A percentile compares a stretch with the other conserved stretches of the same genome.
phyloP scores from a whole-genome alignment of 2,329 filamentous ascomycete species.

The Alternaria hordeiaustralica region DNA sequence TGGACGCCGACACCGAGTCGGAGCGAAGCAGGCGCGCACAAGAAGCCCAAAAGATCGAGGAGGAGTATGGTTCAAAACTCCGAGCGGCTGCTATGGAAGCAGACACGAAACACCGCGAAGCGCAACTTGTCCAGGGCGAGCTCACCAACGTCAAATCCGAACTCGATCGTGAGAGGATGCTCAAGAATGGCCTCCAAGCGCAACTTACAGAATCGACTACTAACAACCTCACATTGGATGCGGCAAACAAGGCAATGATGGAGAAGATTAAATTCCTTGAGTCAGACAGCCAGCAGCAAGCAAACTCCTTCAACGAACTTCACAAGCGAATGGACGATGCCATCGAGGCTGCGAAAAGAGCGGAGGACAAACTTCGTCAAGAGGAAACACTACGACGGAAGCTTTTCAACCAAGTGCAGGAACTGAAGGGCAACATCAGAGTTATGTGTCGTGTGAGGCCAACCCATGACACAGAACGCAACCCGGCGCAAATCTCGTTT shows the following conservation, averaged over 20 bases:
- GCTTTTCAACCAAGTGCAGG: slow-evolving; percentile 96
- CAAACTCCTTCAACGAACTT: slow-evolving; percentile 81
- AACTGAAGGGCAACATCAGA: slow-evolving; percentile 96
- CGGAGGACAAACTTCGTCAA: slow-evolving; percentile 82
- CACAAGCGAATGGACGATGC: slow-evolving; percentile 82
- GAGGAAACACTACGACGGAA: slow-evolving; percentile 91
- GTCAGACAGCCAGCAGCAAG: slow-evolving; percentile 87
- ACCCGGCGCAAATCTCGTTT: slow-evolving; percentile 76
- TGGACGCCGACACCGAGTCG: slow-evolving; percentile 71
- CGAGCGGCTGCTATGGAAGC: slow-evolving; percentile 66
- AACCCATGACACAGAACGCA: slow-evolving; percentile 63
- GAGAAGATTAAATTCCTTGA: slow-evolving; percentile 89
- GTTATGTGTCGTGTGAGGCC: slow-evolving; percentile 97
- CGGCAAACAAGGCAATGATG: slow-evolving; percentile 74
- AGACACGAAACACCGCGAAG: slow-evolving; percentile 62
- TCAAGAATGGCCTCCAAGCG: slow-evolving; percentile 64
- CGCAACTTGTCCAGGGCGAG: slow-evolving; percentile 57
- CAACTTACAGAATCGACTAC: slow-evolving; percentile 54
- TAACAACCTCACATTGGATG: slow-evolving; percentile 67
- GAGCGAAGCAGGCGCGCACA: slow-evolving; percentile 64
- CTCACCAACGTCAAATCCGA: slow-evolving; percentile 56
- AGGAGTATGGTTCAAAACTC: slow-evolving; percentile 60
- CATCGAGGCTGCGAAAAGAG: slow-evolving; percentile 69
- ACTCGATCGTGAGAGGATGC: slow-evolving; percentile 64
- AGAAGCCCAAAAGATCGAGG: slow-evolving; percentile 71